Evolutionary conservation across 106 monocot species (phyloP).

Genomic region (Alisma plantagoaquatica): DNA sequence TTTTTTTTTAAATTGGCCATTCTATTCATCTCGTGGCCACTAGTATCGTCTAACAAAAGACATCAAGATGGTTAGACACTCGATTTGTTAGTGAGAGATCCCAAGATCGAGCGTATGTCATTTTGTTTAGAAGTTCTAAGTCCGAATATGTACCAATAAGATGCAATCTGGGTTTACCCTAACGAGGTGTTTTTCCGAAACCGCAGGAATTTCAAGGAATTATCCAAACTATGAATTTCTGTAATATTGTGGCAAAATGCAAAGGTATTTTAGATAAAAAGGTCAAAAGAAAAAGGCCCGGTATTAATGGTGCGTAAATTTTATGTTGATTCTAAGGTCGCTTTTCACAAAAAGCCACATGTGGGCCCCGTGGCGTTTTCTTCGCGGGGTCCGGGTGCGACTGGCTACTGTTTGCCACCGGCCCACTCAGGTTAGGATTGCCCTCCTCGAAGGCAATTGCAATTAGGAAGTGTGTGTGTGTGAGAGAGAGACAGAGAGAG

Average conservation of each 20-base stretch:
- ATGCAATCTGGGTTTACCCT: too few species aligned
- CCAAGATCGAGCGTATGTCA: neutral
- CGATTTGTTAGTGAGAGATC: too few species aligned
- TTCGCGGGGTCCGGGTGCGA: neutral
- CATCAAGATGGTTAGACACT: too few species aligned
- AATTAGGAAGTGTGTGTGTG: neutral
- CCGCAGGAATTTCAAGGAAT: too few species aligned
- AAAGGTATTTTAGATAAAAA: neutral
- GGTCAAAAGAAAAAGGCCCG: neutral
- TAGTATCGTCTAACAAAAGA: neutral
- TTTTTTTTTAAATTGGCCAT: too few species aligned
- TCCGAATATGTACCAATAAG: too few species aligned
- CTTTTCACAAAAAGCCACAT: too few species aligned
- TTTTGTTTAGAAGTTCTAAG: neutral
- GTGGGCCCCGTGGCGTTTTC: too few species aligned
- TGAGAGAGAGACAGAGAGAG: neutral
- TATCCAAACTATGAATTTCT: too few species aligned
- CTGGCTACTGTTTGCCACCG: neutral
- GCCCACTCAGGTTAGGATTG: neutral
- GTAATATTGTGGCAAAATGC: neutral
- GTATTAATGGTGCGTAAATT: too few species aligned
- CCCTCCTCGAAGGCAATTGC: neutral
- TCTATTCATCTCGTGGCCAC: neutral
- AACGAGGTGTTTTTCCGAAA: too few species aligned
- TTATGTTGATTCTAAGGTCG: too few species aligned